Conservation (phyloP, 257 asterid species). For the Jaltomata sinuosa region DNA sequence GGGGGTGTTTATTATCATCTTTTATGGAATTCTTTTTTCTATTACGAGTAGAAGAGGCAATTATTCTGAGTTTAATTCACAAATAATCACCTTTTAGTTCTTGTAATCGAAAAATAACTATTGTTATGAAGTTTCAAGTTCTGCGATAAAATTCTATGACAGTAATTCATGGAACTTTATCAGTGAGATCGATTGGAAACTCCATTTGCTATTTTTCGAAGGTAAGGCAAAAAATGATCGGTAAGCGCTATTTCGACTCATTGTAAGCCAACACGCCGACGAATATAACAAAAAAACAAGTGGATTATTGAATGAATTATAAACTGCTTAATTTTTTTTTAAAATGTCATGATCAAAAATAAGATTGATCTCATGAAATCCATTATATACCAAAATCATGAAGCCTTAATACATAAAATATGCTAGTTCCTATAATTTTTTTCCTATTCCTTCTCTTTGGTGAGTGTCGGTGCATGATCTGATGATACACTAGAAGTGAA, state of each 20-base stretch:
- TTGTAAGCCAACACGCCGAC: not conserved
- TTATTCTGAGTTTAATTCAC: not conserved
- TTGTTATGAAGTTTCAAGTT: not conserved
- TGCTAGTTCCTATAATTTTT: not conserved
- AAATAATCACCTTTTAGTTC: not conserved
- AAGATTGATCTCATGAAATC: not conserved
- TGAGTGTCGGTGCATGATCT: not conserved
- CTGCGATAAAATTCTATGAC: not conserved
- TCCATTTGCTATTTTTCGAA: not conserved
- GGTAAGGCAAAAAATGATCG: not conserved
- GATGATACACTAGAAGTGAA: not conserved
- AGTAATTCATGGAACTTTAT: not conserved
- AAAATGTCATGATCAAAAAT: not conserved
- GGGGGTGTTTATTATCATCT: not conserved
- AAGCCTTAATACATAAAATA: not conserved
- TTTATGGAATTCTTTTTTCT: not conserved
- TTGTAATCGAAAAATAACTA: not conserved
- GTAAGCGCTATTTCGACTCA: too few species aligned
- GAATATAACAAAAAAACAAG: too few species aligned
- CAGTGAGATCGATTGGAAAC: too few species aligned
- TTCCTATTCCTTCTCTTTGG: not conserved
- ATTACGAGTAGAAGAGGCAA: not conserved
- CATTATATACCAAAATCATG: too few species aligned
- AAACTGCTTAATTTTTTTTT: too few species aligned
- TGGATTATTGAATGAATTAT: too few species aligned